phyloP scores from a whole-genome alignment of 495 filamentous ascomycete species.

The Beverwykella pulmonaria region DNA sequence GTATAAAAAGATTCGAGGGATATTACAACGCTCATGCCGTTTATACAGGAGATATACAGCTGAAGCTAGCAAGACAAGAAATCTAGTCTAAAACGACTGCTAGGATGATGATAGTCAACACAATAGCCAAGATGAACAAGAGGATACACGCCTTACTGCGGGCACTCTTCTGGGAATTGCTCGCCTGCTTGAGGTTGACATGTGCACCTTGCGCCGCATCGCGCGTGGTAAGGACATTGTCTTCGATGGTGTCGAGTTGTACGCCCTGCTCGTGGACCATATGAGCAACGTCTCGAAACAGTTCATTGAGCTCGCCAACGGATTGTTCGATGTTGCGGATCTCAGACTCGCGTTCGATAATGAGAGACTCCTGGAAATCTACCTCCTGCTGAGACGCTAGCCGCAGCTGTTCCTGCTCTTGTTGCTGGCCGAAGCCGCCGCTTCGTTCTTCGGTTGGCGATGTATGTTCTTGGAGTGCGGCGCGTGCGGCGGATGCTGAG shows the following conservation, averaged over 20 bases:
- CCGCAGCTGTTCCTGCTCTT: conserved; percentile 75
- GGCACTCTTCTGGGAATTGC: conserved; percentile 88
- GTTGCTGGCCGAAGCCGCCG: conserved; percentile 55
- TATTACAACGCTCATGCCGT: conserved; percentile 14
- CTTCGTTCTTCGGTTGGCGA: conserved; percentile 38
- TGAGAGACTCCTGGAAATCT: conserved; percentile 94
- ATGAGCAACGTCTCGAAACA: conserved; percentile 94
- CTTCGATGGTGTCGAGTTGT: conserved; percentile 81
- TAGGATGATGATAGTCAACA: conserved; percentile 83
- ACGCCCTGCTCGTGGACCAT: conserved; percentile 95
- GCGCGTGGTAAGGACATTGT: conserved; percentile 80
- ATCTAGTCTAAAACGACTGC: conserved; percentile 71
- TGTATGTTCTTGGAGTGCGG: conserved; percentile 63
- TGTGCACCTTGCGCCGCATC: conserved; percentile 82
- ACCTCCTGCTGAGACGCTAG: conserved; percentile 93
- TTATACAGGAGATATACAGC: conserved; percentile 12
- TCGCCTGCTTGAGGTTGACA: conserved; percentile 77
- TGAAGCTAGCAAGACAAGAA: background rate
- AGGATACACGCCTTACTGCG: conserved; percentile 90
- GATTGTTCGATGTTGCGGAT: conserved; percentile 97
- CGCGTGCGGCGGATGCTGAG: conserved; percentile 75
- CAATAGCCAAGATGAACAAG: conserved; percentile 84
- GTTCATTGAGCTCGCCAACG: conserved; percentile 91
- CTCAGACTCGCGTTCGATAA: conserved; percentile 92
- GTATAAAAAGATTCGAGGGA: conserved; percentile 6